Percentiles rank a stretch among this genome's conserved stretches.
Conservation (phyloP, 169 alveolate species). For the Eimeria sp. region DNA sequence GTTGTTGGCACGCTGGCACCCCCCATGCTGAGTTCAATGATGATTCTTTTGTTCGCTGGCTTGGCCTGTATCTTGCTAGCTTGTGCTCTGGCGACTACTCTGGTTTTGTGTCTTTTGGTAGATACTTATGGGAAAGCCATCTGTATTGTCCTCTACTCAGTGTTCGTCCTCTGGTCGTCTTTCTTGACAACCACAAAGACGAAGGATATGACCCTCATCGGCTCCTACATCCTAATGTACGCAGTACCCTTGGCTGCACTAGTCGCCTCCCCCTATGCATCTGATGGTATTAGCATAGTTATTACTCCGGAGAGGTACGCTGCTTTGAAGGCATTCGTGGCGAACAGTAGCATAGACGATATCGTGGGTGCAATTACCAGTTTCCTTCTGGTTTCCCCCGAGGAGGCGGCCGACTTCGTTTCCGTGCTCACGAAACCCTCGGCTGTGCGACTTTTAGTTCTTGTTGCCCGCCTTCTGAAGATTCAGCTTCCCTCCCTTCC, state of each 20-base stretch:
- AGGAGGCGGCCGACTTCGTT: background rate
- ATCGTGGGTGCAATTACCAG: background rate
- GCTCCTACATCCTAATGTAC: conserved; percentile 75
- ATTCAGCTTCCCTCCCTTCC: conserved; percentile 8
- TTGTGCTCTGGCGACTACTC: conserved; percentile 55
- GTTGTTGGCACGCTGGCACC: conserved; percentile 77
- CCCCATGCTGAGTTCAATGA: conserved; percentile 56
- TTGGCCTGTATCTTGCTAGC: conserved; percentile 66
- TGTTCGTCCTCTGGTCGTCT: conserved; percentile 44
- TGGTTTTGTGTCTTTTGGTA: conserved; percentile 21
- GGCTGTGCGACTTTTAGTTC: background rate
- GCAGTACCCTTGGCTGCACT: conserved; percentile 75
- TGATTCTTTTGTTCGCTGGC: conserved; percentile 57
- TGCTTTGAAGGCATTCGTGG: conserved; percentile 1
- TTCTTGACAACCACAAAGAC: conserved; percentile 42
- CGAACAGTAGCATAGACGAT: conserved; percentile 26
- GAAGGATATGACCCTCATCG: conserved; percentile 79
- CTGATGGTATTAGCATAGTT: conserved; percentile 26
- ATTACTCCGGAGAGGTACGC: conserved; percentile 41
- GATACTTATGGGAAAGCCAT: conserved; percentile 46
- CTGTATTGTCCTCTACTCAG: conserved; percentile 2
- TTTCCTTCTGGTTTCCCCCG: conserved; percentile 16
- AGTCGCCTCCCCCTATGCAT: conserved; percentile 68
- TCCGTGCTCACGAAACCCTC: conserved; percentile 7
- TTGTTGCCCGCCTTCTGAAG: background rate